Conservation (phyloP, 495 filamentous ascomycete genomes). For the Penicillium lagena region DNA sequence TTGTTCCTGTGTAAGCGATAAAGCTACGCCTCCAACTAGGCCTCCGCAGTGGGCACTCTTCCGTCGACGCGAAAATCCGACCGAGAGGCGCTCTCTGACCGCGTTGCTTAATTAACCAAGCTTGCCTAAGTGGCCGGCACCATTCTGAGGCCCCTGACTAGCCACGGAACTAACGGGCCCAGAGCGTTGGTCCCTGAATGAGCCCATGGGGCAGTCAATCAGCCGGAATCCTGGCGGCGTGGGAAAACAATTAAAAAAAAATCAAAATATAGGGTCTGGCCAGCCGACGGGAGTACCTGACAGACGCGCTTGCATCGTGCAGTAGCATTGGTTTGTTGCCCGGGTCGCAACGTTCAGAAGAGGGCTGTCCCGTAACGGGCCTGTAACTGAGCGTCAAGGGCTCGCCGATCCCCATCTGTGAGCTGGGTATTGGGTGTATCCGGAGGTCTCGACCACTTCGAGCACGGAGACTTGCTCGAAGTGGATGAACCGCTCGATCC, state of each 20-base stretch:
- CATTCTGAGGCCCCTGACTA: neutral
- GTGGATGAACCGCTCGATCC: neutral
- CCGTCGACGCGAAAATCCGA: neutral
- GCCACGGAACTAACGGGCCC: neutral
- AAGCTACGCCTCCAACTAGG: too few species aligned
- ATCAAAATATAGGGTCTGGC: neutral
- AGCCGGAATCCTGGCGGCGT: too few species aligned
- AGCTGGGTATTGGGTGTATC: neutral
- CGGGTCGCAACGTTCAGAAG: too few species aligned
- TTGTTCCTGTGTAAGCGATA: too few species aligned
- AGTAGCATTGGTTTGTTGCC: neutral
- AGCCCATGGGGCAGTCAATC: neutral
- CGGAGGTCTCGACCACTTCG: neutral
- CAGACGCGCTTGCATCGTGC: neutral
- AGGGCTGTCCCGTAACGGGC: too few species aligned
- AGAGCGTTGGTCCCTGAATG: constrained; percentile 2
- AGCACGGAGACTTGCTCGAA: constrained; percentile 2
- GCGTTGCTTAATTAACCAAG: constrained; percentile 8
- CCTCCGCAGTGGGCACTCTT: too few species aligned
- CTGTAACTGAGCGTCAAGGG: neutral
- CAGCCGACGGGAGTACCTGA: constrained; percentile 8
- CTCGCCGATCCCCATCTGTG: constrained; percentile 5
- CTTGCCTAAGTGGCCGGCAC: constrained; percentile 4
- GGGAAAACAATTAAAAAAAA: too few species aligned
- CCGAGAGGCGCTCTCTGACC: neutral